Base-by-base conservation (phyloP, 257 asterid genomes). In the Lavandula angustifolia region DNA sequence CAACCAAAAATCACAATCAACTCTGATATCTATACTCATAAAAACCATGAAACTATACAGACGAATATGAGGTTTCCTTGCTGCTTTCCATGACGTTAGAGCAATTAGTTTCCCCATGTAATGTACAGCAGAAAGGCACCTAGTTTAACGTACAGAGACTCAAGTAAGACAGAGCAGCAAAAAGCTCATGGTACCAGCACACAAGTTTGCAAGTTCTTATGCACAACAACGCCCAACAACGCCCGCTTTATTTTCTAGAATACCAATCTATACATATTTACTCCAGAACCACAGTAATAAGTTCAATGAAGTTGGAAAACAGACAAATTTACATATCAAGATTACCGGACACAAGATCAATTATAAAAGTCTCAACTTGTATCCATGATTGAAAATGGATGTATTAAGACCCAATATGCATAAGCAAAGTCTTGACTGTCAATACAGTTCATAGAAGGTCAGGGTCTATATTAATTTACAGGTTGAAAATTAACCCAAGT, bases 371-470 rank as follows among this genome's bases (percentile, higher is more conserved):
- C 5, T 46, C 56, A 1, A 61, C 14, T 22, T 27, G 12, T 29
- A 60, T 37, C 31, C 33, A 12, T 48, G 46, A 34, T n/a, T 4
- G 34, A 58, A 33, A 63, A 48, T 6, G 42, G 13, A 31, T 13
- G 9, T 4, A 29, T 12, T 42, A 31, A 16, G n/a, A 4, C 40
- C 13, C 59, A 49, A 22, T 38, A 31, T 52, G 37, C 60, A 51
- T 10, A 17, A 3, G 38, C 37, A 54, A 31, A 68, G 60, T 18
- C 16, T 11, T 11, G 29, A 9, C 4, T 12, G 27, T 2, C 4
- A 7, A 35, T 32, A 38, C 11, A n/a, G 8, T 41, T 40, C 54
- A 68, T 17, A 18, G 14, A 44, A 43, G 64, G 54, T 49, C 49
- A 63, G 11, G 17, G 41, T 46, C 5, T 5, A 6, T 52, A 40